Conservation (phyloP, 371 early-diverging fungal species). For the Apophysomyces elegans region DNA sequence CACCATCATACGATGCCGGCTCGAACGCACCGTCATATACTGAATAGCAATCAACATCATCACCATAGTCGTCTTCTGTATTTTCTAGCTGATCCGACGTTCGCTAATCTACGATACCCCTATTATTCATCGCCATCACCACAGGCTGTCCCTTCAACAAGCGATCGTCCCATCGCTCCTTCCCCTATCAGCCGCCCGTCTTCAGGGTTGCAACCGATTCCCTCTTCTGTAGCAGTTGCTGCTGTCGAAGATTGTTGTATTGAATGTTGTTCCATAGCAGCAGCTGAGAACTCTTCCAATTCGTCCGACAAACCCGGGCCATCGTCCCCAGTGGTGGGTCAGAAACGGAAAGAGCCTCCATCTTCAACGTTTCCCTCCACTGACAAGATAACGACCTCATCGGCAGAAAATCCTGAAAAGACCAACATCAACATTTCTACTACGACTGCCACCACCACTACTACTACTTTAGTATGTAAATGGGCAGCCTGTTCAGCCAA, state of each 20-base stretch:
- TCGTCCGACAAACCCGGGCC: not conserved
- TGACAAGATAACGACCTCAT: not conserved
- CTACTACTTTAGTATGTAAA: constrained; percentile 51
- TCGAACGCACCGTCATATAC: not conserved
- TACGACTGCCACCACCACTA: constrained; percentile 7
- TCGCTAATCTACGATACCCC: not conserved
- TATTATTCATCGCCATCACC: not conserved
- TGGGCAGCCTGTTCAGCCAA: constrained; percentile 84
- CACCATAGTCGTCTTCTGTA: constrained; percentile 4
- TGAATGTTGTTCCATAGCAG: constrained; percentile 9
- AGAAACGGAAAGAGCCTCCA: constrained; percentile 7
- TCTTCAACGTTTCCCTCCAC: not conserved
- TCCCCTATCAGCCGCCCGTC: not conserved
- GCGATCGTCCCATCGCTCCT: not conserved
- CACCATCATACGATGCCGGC: not conserved
- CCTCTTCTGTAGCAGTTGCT: not conserved
- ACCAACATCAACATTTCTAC: not conserved
- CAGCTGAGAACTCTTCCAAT: not conserved
- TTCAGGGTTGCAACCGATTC: not conserved
- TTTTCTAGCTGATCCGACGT: not conserved
- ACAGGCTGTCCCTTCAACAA: not conserved
- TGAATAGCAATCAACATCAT: constrained; percentile 1
- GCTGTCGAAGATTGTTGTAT: constrained; percentile 17
- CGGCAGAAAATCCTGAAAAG: too few species aligned
- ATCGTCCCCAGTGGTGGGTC: not conserved